Percentiles rank a stretch among this genome's conserved stretches.
Evolutionary conservation across 441 rosid species (phyloP).

Genomic region (Erysimum cheiri): DNA sequence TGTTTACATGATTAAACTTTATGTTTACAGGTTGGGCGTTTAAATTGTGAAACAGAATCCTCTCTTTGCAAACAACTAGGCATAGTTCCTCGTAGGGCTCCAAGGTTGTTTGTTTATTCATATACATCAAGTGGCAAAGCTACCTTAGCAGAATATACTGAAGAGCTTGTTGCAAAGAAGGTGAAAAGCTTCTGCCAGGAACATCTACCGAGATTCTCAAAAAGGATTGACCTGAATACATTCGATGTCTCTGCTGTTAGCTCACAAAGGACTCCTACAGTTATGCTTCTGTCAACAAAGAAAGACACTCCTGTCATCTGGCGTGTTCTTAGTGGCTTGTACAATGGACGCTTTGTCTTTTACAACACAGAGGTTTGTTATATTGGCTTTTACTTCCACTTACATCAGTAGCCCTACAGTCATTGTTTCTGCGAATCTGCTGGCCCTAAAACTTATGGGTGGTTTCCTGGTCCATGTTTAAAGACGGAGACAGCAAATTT

Average conservation of each 20-base stretch:
- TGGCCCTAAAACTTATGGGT: slow-evolving; percentile 4
- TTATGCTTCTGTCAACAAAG: slow-evolving; percentile 83
- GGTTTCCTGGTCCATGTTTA: slow-evolving; percentile 11
- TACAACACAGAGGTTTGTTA: slow-evolving; percentile 69
- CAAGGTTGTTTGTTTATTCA: slow-evolving; percentile 73
- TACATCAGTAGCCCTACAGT: not conserved
- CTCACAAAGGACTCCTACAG: slow-evolving; percentile 54
- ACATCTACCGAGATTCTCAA: slow-evolving; percentile 79
- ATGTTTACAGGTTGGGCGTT: slow-evolving; percentile 66
- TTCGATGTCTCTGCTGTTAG: slow-evolving; percentile 48
- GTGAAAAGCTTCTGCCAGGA: slow-evolving; percentile 79
- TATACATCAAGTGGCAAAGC: slow-evolving; percentile 58
- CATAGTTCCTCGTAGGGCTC: slow-evolving; percentile 56
- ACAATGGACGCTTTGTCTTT: slow-evolving; percentile 63
- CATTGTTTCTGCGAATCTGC: not conserved
- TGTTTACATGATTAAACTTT: slow-evolving; percentile 18
- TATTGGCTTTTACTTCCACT: slow-evolving; percentile 19
- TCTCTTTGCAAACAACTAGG: slow-evolving; percentile 77
- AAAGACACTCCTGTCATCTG: slow-evolving; percentile 82
- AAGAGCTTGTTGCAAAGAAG: slow-evolving; percentile 59
- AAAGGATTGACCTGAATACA: slow-evolving; percentile 52
- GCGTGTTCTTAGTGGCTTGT: slow-evolving; percentile 91
- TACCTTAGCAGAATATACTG: slow-evolving; percentile 76
- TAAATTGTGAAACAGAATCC: slow-evolving; percentile 76
- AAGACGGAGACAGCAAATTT: not conserved